Evolutionary conservation across 2,329 filamentous ascomycete species (phyloP).

Genomic region (Diatrype stigma): DNA sequence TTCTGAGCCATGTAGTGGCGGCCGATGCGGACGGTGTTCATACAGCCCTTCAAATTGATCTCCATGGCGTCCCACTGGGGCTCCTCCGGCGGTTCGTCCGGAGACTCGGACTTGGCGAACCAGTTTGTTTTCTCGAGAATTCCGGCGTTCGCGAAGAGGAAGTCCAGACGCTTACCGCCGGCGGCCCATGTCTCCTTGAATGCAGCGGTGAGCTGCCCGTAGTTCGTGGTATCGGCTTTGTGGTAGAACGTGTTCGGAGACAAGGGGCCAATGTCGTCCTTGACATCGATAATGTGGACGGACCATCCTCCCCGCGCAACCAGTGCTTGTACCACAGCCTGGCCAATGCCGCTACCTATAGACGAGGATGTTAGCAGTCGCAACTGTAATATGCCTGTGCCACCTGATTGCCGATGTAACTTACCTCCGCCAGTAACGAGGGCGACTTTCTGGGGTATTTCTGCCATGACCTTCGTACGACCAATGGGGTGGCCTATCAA

Average conservation of each 20-base stretch:
- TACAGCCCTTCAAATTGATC: background rate
- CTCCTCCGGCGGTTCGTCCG: background rate
- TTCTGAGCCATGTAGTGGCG: conserved; percentile 2
- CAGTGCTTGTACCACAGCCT: conserved; percentile 1
- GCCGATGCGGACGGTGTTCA: conserved; percentile 1
- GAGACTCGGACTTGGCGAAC: background rate
- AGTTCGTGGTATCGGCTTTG: background rate
- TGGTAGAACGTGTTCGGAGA: background rate
- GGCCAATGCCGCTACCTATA: conserved; percentile 1
- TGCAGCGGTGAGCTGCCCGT: background rate
- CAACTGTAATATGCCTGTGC: background rate
- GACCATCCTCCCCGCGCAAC: background rate
- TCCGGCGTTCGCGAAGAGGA: conserved; percentile 3
- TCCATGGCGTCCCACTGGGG: background rate
- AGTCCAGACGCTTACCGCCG: background rate
- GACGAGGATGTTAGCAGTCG: background rate
- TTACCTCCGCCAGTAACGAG: background rate
- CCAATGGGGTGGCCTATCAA: too few species aligned
- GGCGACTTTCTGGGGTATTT: background rate
- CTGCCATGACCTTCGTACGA: too few species aligned
- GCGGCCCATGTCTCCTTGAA: background rate
- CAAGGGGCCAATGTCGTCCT: background rate
- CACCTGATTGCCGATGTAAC: background rate
- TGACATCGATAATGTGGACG: background rate
- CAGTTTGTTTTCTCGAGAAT: conserved; percentile 1